phyloP scores from a whole-genome alignment of 1,139 yeast genomes.

The Starmera stellimalicola region DNA sequence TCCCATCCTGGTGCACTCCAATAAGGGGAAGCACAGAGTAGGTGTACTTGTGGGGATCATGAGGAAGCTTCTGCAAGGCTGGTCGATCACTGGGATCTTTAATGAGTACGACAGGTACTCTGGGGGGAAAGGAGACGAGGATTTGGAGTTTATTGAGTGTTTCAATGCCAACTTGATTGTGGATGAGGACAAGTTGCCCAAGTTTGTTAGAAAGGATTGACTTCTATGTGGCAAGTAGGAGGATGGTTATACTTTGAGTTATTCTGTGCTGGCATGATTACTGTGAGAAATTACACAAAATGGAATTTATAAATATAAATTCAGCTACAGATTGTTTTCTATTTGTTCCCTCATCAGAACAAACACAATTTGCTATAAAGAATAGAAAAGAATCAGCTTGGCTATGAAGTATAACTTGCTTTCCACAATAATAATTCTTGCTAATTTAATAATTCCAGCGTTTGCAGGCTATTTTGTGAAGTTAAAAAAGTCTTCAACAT shows the following conservation, averaged over 20 bases:
- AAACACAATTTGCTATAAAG: no score
- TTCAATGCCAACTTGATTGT: constrained; percentile 5
- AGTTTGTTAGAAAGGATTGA: constrained; percentile 14
- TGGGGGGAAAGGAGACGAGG: constrained; percentile 86
- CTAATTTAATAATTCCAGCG: not conserved
- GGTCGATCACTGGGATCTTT: constrained; percentile 89
- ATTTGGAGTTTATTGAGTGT: constrained; percentile 42
- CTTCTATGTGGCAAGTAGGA: not conserved
- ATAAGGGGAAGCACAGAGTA: constrained; percentile 91
- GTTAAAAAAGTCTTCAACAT: constrained; percentile 27
- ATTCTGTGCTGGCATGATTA: not conserved
- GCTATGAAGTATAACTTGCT: no score
- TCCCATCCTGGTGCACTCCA: constrained; percentile 84
- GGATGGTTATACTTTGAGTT: not conserved
- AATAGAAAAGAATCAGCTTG: not conserved
- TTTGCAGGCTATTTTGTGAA: constrained; percentile 25
- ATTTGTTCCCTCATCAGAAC: not conserved
- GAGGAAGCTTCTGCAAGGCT: constrained; percentile 78
- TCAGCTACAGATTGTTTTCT: not conserved
- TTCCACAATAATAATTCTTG: not conserved
- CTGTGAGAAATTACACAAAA: no score
- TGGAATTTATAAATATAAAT: not conserved
- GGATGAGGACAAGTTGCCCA: constrained; percentile 12
- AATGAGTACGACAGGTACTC: constrained; percentile 93
- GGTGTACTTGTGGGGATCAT: constrained; percentile 87